These are phyloP conservation scores for Solanum tacnaense DNA, from an alignment of 257 asterid genomes.

Conservation along the genomic window DNA sequence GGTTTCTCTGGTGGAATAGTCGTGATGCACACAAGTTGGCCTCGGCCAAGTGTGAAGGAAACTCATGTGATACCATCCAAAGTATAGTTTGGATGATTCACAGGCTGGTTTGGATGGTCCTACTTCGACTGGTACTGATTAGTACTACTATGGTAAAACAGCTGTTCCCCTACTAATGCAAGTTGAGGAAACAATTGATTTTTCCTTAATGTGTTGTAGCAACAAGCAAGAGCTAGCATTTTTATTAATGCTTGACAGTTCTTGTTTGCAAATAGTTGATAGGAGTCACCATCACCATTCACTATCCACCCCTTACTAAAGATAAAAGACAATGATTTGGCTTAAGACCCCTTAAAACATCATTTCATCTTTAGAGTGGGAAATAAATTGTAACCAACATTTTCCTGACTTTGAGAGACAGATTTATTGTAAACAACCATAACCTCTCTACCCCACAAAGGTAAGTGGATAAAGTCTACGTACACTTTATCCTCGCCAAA, in stretches of 20 bases:
- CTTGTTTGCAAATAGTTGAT: background rate
- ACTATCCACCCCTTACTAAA: background rate
- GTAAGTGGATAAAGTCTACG: background rate
- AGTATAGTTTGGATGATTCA: background rate
- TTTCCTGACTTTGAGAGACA: background rate
- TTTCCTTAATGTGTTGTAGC: background rate
- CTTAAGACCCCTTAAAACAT: background rate
- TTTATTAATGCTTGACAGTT: background rate
- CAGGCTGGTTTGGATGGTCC: background rate
- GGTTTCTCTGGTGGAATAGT: background rate
- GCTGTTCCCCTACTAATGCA: background rate
- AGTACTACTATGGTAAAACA: background rate
- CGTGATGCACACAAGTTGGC: background rate
- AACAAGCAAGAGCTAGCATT: background rate
- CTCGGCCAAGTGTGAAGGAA: background rate
- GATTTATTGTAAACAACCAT: background rate
- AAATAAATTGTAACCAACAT: background rate
- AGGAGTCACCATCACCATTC: background rate
- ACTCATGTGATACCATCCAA: background rate
- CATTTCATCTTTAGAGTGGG: background rate
- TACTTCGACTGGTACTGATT: background rate
- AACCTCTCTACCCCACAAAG: background rate
- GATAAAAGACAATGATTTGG: background rate
- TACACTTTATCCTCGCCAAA: background rate
- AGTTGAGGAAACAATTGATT: background rate